A percentile compares a stretch with the other conserved stretches of the same genome.
Conservation (phyloP, 352 stramenopile species). For the Pythium myriotylum region DNA sequence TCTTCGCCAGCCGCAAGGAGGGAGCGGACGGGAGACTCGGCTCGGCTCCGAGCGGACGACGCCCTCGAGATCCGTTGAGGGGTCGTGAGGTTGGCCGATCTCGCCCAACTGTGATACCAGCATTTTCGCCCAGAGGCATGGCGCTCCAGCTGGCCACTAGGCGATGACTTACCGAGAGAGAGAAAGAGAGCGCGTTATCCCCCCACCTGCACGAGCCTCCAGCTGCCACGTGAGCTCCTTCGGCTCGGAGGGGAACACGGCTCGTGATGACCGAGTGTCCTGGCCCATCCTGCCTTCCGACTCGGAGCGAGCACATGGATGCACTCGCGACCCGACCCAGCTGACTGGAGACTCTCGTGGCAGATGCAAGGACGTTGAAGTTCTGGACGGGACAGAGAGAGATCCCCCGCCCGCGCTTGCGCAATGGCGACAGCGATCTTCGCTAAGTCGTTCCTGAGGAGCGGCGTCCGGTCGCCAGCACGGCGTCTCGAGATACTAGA, state of each 20-base stretch:
- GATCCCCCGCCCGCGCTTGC: background rate
- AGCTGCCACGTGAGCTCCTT: background rate
- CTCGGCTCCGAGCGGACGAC: no score
- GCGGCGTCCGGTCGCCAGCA: no score
- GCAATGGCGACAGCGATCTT: slow-evolving; percentile 1
- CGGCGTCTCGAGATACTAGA: background rate
- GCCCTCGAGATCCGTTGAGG: no score
- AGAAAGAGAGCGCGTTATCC: slow-evolving; percentile 5
- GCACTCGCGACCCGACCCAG: no score
- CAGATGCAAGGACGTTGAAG: slow-evolving; percentile 13
- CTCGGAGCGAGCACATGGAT: no score
- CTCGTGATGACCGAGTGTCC: no score
- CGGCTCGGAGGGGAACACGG: background rate
- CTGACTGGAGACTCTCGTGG: background rate
- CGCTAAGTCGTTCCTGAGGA: background rate
- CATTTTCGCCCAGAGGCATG: background rate
- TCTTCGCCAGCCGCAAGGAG: slow-evolving; percentile 9
- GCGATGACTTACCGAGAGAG: slow-evolving; percentile 4
- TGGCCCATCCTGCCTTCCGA: no score
- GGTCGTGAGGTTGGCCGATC: no score
- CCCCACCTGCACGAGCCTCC: background rate
- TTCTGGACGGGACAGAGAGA: slow-evolving; percentile 2
- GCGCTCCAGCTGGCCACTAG: background rate
- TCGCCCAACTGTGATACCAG: background rate
- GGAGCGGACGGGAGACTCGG: slow-evolving; percentile 8